phyloP scores from a whole-genome alignment of 2,329 filamentous ascomycete species.

The Alternaria angustiovoidea region DNA sequence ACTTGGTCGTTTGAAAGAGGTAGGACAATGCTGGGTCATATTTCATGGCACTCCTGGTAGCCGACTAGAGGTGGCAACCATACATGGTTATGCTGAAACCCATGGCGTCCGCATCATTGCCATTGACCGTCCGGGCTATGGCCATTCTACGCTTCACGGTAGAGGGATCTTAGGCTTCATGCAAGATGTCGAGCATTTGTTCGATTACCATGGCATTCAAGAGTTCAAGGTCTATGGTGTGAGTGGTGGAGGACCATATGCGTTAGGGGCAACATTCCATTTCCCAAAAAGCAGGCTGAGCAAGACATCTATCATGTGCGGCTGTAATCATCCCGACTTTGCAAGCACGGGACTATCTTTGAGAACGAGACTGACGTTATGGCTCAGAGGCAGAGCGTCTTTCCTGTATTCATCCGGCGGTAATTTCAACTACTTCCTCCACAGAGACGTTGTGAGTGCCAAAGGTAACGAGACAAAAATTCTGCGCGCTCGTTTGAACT shows the following conservation, averaged over 20 bases:
- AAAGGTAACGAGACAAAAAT: background rate
- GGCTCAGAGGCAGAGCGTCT: background rate
- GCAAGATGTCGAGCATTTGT: conserved; percentile 1
- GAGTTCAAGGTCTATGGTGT: background rate
- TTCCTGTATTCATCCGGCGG: background rate
- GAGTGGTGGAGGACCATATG: background rate
- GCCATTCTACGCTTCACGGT: background rate
- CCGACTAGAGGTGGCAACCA: background rate
- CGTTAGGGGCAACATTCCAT: background rate
- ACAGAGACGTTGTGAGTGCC: background rate
- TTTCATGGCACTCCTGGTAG: conserved; percentile 6
- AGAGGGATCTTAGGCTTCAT: background rate
- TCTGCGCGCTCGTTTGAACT: background rate
- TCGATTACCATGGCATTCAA: conserved; percentile 1
- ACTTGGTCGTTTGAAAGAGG: background rate
- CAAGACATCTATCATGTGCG: conserved; percentile 3
- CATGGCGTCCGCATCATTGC: conserved; percentile 1
- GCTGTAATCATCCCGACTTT: background rate
- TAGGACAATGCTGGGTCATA: conserved; percentile 1
- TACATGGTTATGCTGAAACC: background rate
- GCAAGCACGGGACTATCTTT: background rate
- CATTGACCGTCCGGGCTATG: background rate
- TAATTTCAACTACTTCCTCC: background rate
- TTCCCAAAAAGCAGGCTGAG: background rate
- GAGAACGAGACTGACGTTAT: background rate